Percentiles rank a stretch among this genome's conserved stretches.
Evolutionary conservation across 179 eudicot genomes (phyloP).

Genomic region (Nepenthes alata): DNA sequence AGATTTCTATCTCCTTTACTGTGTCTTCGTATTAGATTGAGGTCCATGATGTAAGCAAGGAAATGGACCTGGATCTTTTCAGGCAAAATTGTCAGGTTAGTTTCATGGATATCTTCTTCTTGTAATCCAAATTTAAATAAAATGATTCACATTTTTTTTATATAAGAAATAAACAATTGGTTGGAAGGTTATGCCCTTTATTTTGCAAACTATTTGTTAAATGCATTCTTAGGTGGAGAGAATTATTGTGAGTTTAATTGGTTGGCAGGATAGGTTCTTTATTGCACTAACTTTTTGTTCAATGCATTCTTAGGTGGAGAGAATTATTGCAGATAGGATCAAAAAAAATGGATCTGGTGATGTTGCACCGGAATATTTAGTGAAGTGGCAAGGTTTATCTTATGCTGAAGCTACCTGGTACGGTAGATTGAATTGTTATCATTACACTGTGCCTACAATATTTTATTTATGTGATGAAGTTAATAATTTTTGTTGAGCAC

Average conservation of each 20-base stretch:
- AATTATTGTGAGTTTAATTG: conserved; percentile 27
- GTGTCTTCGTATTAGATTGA: conserved; percentile 53
- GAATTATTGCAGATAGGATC: conserved; percentile 78
- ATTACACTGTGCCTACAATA: no score
- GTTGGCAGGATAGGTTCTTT: not conserved
- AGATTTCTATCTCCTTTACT: conserved; percentile 1
- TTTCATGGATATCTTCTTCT: not conserved
- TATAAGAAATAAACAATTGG: not conserved
- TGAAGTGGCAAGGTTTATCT: conserved; percentile 97
- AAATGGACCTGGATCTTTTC: conserved; percentile 97
- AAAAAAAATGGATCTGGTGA: conserved; percentile 48
- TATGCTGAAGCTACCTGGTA: conserved; percentile 99
- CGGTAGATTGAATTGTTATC: not conserved
- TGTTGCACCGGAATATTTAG: conserved; percentile 70
- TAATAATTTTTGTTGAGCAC: no score
- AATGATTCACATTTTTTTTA: not conserved
- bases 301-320: conserved; percentile 65
- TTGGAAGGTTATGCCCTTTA: not conserved
- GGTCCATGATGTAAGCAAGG: conserved; percentile 98
- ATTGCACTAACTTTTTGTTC: conserved; percentile 2
- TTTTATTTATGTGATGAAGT: no score
- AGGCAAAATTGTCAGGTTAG: conserved; percentile 88
- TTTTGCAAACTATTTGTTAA: conserved; percentile 4
- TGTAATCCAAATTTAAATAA: no score
- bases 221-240: conserved; percentile 74